Percentiles rank a stretch among this genome's conserved stretches.
Conservation (phyloP, 495 filamentous ascomycete genomes). For the Xylaria palmicola region DNA sequence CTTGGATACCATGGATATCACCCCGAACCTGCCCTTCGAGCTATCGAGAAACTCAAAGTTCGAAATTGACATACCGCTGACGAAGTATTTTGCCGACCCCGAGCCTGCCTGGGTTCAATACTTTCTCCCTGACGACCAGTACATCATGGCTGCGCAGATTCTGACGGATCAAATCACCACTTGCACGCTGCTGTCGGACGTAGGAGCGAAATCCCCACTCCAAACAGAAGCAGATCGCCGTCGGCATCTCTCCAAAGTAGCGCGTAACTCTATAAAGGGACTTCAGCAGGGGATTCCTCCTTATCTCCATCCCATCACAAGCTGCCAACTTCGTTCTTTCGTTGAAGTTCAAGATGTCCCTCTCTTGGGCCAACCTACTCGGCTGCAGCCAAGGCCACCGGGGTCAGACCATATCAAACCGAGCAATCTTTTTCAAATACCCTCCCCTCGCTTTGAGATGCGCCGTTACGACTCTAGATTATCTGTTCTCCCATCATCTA, state of each 20-base stretch:
- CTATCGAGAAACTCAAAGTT: constrained; percentile 38
- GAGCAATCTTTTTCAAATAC: constrained; percentile 47
- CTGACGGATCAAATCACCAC: constrained; percentile 59
- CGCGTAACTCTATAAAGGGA: constrained; percentile 41
- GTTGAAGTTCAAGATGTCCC: constrained; percentile 55
- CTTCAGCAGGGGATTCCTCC: constrained; percentile 40
- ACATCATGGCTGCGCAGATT: constrained; percentile 59
- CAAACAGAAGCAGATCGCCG: constrained; percentile 29
- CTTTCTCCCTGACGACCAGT: constrained; percentile 47
- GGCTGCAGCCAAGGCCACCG: constrained; percentile 45
- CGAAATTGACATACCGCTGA: constrained; percentile 45
- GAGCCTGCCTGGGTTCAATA: constrained; percentile 43
- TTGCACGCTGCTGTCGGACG: constrained; percentile 34
- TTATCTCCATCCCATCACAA: constrained; percentile 33
- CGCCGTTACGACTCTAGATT: constrained; percentile 71
- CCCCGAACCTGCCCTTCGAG: constrained; percentile 40
- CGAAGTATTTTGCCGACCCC: constrained; percentile 50
- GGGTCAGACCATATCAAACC: constrained; percentile 36
- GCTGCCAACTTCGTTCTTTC: constrained; percentile 46
- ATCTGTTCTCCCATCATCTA: constrained; percentile 74
- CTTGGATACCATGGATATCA: constrained; percentile 37
- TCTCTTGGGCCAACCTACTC: constrained; percentile 40
- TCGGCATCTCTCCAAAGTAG: constrained; percentile 35
- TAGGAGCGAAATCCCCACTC: constrained; percentile 10
- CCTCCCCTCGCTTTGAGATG: constrained; percentile 71